Conservation (phyloP, 345 rosid genomes). For the Acer campestre region DNA sequence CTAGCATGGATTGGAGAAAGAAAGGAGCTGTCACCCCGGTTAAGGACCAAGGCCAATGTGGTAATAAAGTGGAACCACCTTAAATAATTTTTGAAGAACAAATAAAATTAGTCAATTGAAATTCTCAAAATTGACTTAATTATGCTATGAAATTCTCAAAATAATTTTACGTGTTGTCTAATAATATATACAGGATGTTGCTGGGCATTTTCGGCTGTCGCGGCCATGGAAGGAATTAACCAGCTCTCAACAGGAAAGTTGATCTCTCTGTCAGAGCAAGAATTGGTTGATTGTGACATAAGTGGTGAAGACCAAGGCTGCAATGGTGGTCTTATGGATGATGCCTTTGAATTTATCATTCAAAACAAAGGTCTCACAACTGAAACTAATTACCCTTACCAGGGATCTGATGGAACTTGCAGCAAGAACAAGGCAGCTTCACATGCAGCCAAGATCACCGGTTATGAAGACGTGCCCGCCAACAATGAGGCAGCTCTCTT, state of each 20-base stretch:
- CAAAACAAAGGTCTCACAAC: constrained; percentile 27
- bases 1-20: constrained; percentile 30
- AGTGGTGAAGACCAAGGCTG: constrained; percentile 31
- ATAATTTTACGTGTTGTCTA: background rate
- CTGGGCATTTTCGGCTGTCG: constrained; percentile 30
- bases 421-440: constrained; percentile 16
- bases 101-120: background rate
- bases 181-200: constrained; percentile 12
- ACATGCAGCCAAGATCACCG: constrained; percentile 13
- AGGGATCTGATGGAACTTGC: constrained; percentile 19
- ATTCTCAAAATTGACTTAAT: too few relatives aligned
- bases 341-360: constrained; percentile 34
- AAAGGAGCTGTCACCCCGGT: constrained; percentile 34
- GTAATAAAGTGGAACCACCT: constrained; percentile 19
- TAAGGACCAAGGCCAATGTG: constrained; percentile 37
- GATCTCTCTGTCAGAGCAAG: constrained; percentile 32
- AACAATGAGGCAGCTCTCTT: constrained; percentile 23
- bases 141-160: too few relatives aligned
- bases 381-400: constrained; percentile 33
- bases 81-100: background rate
- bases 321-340: constrained; percentile 35
- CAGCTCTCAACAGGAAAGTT: constrained; percentile 15
- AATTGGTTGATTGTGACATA: constrained; percentile 35
- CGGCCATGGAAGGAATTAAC: constrained; percentile 21
- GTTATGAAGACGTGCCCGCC: constrained; percentile 26